Evolutionary conservation across 345 rosid genomes (phyloP).

Genomic region (Hirschfeldia incana): DNA sequence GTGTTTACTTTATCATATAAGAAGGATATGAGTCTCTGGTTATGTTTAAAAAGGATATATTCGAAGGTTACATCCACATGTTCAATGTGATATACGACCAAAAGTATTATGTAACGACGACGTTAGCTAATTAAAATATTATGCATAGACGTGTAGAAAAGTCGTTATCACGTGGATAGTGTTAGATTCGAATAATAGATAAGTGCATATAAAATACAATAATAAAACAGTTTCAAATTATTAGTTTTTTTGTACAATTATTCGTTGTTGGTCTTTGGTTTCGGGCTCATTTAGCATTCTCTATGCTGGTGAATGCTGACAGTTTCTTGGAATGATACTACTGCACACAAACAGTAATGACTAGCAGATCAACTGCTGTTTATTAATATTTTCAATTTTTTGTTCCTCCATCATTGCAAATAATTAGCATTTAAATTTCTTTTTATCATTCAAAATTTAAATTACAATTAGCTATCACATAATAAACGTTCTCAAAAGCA

Average conservation of each 20-base stretch:
- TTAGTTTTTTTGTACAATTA: not conserved
- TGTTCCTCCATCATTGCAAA: too few species aligned
- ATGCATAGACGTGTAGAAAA: not conserved
- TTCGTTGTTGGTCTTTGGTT: constrained; percentile 4
- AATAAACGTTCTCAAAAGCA: too few species aligned
- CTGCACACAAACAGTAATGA: too few species aligned
- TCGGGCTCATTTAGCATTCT: not conserved
- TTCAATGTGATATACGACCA: constrained; percentile 11
- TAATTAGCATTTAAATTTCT: too few species aligned
- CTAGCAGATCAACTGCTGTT: too few species aligned
- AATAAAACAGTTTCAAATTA: not conserved
- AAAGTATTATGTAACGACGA: not conserved
- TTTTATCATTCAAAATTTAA: too few species aligned
- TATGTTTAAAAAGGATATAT: constrained; percentile 3
- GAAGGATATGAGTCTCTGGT: too few species aligned
- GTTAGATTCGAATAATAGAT: constrained; percentile 2
- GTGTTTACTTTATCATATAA: not conserved
- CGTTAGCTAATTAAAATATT: not conserved
- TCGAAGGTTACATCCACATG: constrained; percentile 28
- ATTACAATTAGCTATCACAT: too few species aligned
- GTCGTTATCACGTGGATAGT: constrained; percentile 28
- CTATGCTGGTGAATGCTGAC: constrained; percentile 18
- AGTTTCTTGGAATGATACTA: not conserved
- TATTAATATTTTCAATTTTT: too few species aligned
- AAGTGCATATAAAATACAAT: not conserved